Evolutionary conservation across 2,329 filamentous ascomycete species (phyloP).

Genomic region (Didymella pomorum): DNA sequence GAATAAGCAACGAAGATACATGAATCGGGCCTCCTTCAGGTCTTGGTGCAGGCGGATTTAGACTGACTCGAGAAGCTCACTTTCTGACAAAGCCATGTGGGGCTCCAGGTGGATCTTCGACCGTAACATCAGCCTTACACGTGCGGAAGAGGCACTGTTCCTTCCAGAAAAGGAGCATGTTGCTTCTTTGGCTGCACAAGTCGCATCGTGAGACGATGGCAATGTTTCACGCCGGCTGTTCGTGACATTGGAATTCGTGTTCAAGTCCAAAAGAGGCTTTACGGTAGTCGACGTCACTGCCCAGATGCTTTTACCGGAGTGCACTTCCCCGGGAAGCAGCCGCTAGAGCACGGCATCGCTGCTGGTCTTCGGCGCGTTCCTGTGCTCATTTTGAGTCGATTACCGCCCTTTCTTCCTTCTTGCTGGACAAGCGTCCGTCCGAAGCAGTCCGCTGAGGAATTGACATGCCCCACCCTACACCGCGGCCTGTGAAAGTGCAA

Average conservation of each 20-base stretch:
- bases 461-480: conserved; percentile 4
- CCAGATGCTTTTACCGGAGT: neutral
- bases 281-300: conserved; percentile 9
- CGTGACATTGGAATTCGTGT: neutral
- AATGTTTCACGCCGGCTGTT: neutral
- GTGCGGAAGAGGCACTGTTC: conserved; percentile 3
- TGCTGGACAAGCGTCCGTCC: conserved; percentile 19
- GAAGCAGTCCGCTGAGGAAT: conserved; percentile 27
- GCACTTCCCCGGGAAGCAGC: conserved; percentile 10
- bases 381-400: conserved; percentile 11
- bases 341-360: conserved; percentile 9
- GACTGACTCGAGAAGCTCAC: conserved; percentile 12
- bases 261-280: neutral
- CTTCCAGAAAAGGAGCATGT: conserved; percentile 4
- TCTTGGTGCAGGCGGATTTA: neutral
- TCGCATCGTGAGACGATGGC: conserved; percentile 5
- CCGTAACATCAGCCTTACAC: conserved; percentile 20
- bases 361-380: conserved; percentile 9
- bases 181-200: neutral
- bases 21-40: conserved; percentile 7
- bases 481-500: conserved; percentile 9
- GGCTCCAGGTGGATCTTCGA: conserved; percentile 1
- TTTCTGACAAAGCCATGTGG: conserved; percentile 20
- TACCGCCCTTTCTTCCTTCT: conserved; percentile 10
- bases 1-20: neutral